Evolutionary conservation across 2,329 filamentous ascomycete genomes (phyloP).

Genomic region (Seiridium cupressi): DNA sequence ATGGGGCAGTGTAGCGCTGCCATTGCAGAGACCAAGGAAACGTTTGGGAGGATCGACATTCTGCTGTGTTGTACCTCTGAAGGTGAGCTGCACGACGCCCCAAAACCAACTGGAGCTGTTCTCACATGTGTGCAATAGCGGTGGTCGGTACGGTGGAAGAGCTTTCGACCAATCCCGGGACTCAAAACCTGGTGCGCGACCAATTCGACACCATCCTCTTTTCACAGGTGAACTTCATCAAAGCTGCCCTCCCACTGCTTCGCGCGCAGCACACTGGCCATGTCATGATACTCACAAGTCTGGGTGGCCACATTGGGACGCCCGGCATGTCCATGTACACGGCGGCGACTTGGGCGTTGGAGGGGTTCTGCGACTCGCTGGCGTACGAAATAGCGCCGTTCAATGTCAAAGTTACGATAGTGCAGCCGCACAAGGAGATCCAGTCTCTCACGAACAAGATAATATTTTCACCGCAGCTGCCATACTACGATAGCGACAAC

Average conservation of each 20-base stretch:
- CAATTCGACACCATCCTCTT: slow-evolving; percentile 97
- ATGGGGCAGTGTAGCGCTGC: slow-evolving; percentile 78
- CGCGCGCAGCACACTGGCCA: slow-evolving; percentile 81
- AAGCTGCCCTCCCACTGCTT: slow-evolving; percentile 78
- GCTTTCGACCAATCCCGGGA: slow-evolving; percentile 69
- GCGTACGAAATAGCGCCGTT: slow-evolving; percentile 97
- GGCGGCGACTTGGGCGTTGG: slow-evolving; percentile 89
- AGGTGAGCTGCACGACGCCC: slow-evolving; percentile 45
- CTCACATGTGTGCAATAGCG: slow-evolving; percentile 45
- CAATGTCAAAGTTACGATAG: slow-evolving; percentile 93
- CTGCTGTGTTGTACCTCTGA: slow-evolving; percentile 87
- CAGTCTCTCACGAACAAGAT: slow-evolving; percentile 84
- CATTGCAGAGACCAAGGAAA: slow-evolving; percentile 79
- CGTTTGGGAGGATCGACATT: slow-evolving; percentile 87
- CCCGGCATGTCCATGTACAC: slow-evolving; percentile 90
- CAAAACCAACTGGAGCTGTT: not conserved
- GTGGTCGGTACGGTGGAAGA: slow-evolving; percentile 92
- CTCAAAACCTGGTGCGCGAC: slow-evolving; percentile 77
- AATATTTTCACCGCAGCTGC: slow-evolving; percentile 76
- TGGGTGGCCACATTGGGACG: slow-evolving; percentile 89
- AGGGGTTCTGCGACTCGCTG: slow-evolving; percentile 92
- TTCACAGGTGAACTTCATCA: slow-evolving; percentile 93
- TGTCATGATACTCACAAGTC: slow-evolving; percentile 84
- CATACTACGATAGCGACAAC: slow-evolving; percentile 59
- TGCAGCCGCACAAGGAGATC: slow-evolving; percentile 94